These are phyloP conservation scores for Sphagnurus paluster DNA, from an alignment of 1,284 basidiomycete species.

Conservation along the genomic window DNA sequence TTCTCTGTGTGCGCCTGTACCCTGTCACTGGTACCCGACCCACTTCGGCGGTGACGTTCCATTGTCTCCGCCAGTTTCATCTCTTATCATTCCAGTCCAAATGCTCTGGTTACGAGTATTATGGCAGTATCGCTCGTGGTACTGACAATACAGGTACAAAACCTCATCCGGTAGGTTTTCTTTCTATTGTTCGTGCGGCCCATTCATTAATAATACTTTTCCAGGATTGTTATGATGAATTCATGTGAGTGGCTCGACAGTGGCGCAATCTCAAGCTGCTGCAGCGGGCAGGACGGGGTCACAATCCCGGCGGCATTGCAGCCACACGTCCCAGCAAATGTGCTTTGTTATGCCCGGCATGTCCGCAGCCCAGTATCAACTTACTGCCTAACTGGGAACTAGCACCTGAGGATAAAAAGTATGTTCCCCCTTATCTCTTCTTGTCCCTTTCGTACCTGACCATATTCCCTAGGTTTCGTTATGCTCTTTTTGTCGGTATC, in stretches of 20 bases:
- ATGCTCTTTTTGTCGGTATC: slow-evolving; percentile 6
- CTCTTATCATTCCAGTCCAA: slow-evolving; percentile 21
- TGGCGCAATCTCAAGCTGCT: slow-evolving; percentile 11
- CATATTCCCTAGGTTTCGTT: slow-evolving; percentile 9
- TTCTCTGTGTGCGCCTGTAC: slow-evolving; percentile 22
- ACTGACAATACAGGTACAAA: slow-evolving; percentile 1
- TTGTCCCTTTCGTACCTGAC: not conserved
- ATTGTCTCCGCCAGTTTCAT: slow-evolving; percentile 21
- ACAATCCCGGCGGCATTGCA: slow-evolving; percentile 3
- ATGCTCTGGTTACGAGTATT: slow-evolving; percentile 1
- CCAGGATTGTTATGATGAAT: slow-evolving; percentile 7
- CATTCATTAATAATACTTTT: not conserved
- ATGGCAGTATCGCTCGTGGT: not conserved
- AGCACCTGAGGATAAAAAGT: slow-evolving; percentile 1
- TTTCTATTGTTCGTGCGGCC: not conserved
- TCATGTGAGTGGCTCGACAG: slow-evolving; percentile 6
- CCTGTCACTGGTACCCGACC: slow-evolving; percentile 22
- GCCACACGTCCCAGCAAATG: slow-evolving; percentile 8
- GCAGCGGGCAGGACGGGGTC: slow-evolving; percentile 7
- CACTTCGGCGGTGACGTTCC: slow-evolving; percentile 21
- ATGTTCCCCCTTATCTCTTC: not conserved
- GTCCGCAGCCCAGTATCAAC: slow-evolving; percentile 12
- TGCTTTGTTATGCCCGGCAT: slow-evolving; percentile 12
- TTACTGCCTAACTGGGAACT: slow-evolving; percentile 3
- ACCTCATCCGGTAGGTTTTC: not conserved